A percentile compares a stretch with the other conserved stretches of the same genome.
Evolutionary conservation across 495 filamentous ascomycete species (phyloP).

Genomic region (Daldinia grandis): DNA sequence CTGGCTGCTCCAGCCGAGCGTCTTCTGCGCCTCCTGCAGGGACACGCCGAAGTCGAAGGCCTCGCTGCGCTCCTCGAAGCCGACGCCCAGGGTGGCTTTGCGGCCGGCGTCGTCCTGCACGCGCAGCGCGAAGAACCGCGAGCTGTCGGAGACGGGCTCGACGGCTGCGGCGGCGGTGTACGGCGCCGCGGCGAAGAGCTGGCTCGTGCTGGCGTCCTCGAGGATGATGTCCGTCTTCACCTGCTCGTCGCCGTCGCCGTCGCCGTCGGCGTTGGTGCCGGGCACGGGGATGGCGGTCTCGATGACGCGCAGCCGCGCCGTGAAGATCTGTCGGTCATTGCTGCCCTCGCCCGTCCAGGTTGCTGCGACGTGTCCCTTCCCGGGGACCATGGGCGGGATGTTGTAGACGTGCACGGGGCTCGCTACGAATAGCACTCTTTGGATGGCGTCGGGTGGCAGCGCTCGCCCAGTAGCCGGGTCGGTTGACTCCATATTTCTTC

Average conservation of each 20-base stretch:
- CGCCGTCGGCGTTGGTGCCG: constrained; percentile 35
- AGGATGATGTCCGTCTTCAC: constrained; percentile 76
- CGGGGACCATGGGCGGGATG: constrained; percentile 75
- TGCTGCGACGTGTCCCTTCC: constrained; percentile 76
- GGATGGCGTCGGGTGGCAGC: constrained; percentile 74
- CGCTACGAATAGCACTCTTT: constrained; percentile 78
- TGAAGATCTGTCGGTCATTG: constrained; percentile 74
- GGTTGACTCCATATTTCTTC: constrained; percentile 51
- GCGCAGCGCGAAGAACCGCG: constrained; percentile 81
- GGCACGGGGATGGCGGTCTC: constrained; percentile 68
- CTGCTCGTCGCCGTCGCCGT: constrained; percentile 50
- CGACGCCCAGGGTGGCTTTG: constrained; percentile 81
- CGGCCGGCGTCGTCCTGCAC: constrained; percentile 72
- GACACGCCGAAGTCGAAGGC: constrained; percentile 84
- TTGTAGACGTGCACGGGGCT: constrained; percentile 78
- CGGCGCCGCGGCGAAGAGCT: constrained; percentile 81
- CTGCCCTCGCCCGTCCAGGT: constrained; percentile 76
- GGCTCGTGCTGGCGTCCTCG: constrained; percentile 72
- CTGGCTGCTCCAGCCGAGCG: constrained; percentile 52
- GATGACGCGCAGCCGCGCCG: constrained; percentile 78
- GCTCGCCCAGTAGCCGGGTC: constrained; percentile 67
- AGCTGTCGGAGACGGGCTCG: constrained; percentile 75
- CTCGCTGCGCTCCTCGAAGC: constrained; percentile 83
- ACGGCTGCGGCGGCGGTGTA: constrained; percentile 68
- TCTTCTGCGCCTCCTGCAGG: constrained; percentile 75